Base-by-base conservation (phyloP, 2,329 filamentous ascomycete species). In the Aureobasidium uvarum region DNA sequence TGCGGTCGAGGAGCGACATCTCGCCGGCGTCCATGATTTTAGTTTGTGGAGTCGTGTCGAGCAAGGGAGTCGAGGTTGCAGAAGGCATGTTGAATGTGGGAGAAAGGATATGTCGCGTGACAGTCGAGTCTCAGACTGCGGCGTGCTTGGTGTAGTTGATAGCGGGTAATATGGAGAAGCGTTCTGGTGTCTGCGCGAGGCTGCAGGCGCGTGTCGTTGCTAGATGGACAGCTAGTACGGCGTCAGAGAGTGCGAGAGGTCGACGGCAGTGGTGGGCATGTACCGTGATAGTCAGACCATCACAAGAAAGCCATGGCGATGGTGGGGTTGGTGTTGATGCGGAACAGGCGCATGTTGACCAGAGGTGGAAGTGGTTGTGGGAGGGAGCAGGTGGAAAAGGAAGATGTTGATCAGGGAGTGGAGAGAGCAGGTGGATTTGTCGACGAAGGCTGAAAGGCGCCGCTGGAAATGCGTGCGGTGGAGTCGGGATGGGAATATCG, bases 231-330 rank as follows among this genome's bases (percentile, higher is more conserved):
- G 59, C 59, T 62, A 43, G n/a, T 46, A 60, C 46, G 16, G 25
- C 38, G 36, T 62, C 59, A 62, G 46, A 39, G 46, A 13, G 14
- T 23, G 41, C 38, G 28, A 23, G 36, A 16, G 14, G 45, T 33
- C 31, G 39, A 28, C 3, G 59, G 7, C 31, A 20, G 20, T 33
- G 20, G 39, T 46, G 31, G 28, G 31, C 45, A 41, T 46, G 33
- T 52, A 62, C 59, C 59, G 45, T 62, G 45, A 39, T 36, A 38
- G 33, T 62, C 56, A 62, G 45, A 43, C 58, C 45, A 62, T 62
- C 59, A 62, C 59, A 46, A 62, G 59, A 46, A 62, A 33, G 23
- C 25, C 31, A 36, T 39, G 46, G 45, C 45, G 46, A 31, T 62
- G 59, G 59, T 51, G 59, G 45, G 59, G 59, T 14, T 20, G 46